Evolutionary conservation across 2,329 filamentous ascomycete species (phyloP).

Genomic region (Dactylella cylindrospora): DNA sequence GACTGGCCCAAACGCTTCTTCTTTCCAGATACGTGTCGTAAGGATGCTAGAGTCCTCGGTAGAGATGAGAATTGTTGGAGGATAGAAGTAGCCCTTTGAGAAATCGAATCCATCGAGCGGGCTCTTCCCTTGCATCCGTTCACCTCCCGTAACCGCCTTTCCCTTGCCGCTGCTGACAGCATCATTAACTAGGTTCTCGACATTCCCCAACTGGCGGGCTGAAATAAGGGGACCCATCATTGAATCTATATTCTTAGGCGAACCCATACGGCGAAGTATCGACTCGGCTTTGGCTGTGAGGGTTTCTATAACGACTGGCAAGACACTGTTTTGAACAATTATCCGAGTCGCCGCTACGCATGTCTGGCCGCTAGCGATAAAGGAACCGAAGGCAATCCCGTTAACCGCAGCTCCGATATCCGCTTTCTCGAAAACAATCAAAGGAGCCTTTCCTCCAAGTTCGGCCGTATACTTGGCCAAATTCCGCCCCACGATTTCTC

Average conservation of each 20-base stretch:
- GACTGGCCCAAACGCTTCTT: conserved; percentile 60
- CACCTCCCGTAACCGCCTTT: conserved; percentile 56
- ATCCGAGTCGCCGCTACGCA: conserved; percentile 61
- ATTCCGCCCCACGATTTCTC: conserved; percentile 69
- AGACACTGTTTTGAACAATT: conserved; percentile 57
- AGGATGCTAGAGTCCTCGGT: conserved; percentile 50
- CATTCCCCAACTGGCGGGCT: conserved; percentile 55
- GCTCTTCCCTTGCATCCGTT: conserved; percentile 57
- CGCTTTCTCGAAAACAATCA: conserved; percentile 77
- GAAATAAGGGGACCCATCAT: conserved; percentile 69
- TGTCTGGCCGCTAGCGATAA: conserved; percentile 61
- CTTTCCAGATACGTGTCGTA: conserved; percentile 52
- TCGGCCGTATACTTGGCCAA: conserved; percentile 90
- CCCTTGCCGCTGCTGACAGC: conserved; percentile 52
- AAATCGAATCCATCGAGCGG: conserved; percentile 59
- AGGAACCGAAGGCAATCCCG: conserved; percentile 52
- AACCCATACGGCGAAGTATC: conserved; percentile 60
- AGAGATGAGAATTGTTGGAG: conserved; percentile 54
- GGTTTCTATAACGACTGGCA: conserved; percentile 52
- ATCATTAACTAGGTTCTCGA: conserved; percentile 51
- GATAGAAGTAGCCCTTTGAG: conserved; percentile 57
- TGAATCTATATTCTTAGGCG: conserved; percentile 60
- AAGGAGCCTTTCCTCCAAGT: conserved; percentile 80
- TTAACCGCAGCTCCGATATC: conserved; percentile 78
- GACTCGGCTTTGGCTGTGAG: conserved; percentile 56